A percentile compares a stretch with the other conserved stretches of the same genome.
phyloP scores from a whole-genome alignment of 2,329 filamentous ascomycete genomes.

The Mycosphaerella sp. region DNA sequence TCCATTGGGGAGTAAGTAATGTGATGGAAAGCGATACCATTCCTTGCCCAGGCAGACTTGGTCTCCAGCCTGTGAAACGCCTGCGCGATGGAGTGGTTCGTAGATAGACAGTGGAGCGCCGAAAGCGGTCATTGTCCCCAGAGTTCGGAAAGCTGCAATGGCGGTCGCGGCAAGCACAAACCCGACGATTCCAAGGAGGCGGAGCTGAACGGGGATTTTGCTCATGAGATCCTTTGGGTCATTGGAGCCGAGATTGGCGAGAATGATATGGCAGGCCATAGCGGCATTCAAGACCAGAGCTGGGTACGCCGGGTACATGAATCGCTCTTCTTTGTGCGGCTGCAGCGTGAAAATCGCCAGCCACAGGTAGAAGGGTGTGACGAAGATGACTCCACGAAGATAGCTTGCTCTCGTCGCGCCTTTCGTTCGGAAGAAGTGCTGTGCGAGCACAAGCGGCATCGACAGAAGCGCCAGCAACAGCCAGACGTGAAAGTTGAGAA shows the following conservation, averaged over 20 bases:
- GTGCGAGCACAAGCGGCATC: constrained; percentile 67
- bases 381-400: constrained; percentile 68
- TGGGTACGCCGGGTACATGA: constrained; percentile 97
- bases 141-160: constrained; percentile 62
- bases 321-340: constrained; percentile 95
- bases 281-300: constrained; percentile 85
- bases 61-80: constrained; percentile 55
- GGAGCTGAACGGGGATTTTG: constrained; percentile 68
- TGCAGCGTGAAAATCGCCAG: constrained; percentile 83
- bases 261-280: constrained; percentile 71
- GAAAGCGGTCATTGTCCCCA: constrained; percentile 75
- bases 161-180: constrained; percentile 48
- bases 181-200: constrained; percentile 55
- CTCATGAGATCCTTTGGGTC: constrained; percentile 59
- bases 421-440: constrained; percentile 59
- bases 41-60: constrained; percentile 89
- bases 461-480: constrained; percentile 71
- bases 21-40: constrained; percentile 96
- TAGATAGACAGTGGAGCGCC: constrained; percentile 71
- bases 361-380: constrained; percentile 91
- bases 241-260: constrained; percentile 66
- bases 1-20: constrained; percentile 78
- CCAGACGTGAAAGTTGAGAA: constrained; percentile 95
- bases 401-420: constrained; percentile 60
- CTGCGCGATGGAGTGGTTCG: constrained; percentile 54